Conservation (phyloP, 1,284 basidiomycete genomes). For the Ustilago shanxiensis region DNA sequence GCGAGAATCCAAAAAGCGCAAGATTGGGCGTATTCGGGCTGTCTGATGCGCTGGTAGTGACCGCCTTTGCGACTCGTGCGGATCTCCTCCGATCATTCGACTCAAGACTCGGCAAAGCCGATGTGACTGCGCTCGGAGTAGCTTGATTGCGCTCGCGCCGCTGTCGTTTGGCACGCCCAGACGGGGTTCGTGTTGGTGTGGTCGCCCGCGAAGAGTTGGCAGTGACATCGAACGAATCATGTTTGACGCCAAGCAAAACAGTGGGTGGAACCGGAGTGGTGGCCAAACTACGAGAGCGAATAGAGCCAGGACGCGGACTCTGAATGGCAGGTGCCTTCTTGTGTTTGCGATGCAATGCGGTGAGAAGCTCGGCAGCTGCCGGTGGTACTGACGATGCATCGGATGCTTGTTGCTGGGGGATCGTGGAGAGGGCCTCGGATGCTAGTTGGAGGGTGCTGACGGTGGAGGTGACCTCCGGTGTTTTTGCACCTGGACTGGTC, state of each 20-base stretch:
- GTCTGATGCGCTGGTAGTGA: conserved; percentile 27
- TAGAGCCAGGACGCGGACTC: conserved; percentile 30
- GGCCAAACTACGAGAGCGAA: conserved; percentile 39
- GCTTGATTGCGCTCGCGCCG: conserved; percentile 34
- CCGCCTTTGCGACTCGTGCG: conserved; percentile 45
- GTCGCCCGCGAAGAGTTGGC: conserved; percentile 40
- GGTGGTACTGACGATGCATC: conserved; percentile 10
- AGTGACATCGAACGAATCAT: conserved; percentile 30
- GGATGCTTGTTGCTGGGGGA: conserved; percentile 4
- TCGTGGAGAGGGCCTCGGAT: conserved; percentile 36
- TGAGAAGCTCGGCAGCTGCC: conserved; percentile 30
- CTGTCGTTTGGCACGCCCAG: conserved; percentile 33
- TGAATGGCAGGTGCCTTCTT: conserved; percentile 45
- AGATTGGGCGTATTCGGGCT: conserved; percentile 37
- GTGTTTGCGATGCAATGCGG: conserved; percentile 24
- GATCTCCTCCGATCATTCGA: conserved; percentile 38
- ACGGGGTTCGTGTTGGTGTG: conserved; percentile 32
- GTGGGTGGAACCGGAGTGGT: conserved; percentile 39
- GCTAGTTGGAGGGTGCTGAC: conserved; percentile 38
- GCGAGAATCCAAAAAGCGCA: conserved; percentile 44
- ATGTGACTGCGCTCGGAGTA: conserved; percentile 3
- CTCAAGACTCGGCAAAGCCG: conserved; percentile 38
- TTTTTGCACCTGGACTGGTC: conserved; percentile 25
- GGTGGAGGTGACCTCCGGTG: conserved; percentile 24
- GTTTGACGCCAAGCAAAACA: conserved; percentile 16